Evolutionary conservation across 768 basidiomycete species (phyloP).

Genomic region (Guyanaporus albipodus): DNA sequence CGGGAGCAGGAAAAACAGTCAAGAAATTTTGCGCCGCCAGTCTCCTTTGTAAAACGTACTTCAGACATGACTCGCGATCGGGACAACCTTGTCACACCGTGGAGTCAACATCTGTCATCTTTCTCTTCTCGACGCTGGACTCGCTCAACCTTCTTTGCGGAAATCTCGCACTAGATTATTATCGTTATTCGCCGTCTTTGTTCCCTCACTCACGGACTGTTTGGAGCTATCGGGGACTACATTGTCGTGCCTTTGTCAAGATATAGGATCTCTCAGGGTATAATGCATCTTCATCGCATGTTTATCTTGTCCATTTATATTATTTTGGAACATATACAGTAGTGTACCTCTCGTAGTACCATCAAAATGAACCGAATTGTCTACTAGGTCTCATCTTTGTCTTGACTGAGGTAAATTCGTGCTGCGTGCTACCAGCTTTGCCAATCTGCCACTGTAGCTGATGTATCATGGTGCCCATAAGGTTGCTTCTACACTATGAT

Average conservation of each 20-base stretch:
- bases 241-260: constrained; percentile 20
- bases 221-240: constrained; percentile 29
- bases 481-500: constrained; percentile 18
- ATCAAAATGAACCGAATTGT: background rate
- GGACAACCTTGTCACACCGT: background rate
- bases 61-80: background rate
- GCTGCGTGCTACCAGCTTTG: too few species aligned
- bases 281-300: constrained; percentile 34
- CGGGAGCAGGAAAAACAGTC: constrained; percentile 39
- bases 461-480: too few species aligned
- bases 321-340: constrained; percentile 34
- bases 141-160: constrained; percentile 13
- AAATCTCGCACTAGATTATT: constrained; percentile 28
- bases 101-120: background rate
- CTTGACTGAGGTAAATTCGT: background rate
- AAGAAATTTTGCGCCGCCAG: constrained; percentile 33
- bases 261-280: constrained; percentile 32
- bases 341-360: constrained; percentile 28
- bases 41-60: constrained; percentile 27
- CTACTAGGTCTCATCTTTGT: constrained; percentile 9
- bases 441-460: too few species aligned
- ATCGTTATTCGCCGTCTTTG: constrained; percentile 29
- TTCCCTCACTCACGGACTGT: constrained; percentile 28
- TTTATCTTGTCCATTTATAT: constrained; percentile 37
- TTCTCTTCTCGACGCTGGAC: constrained; percentile 4